These are phyloP conservation scores for Aspergillus proliferans DNA, from an alignment of 2,329 filamentous ascomycete species.

Conservation along the genomic window DNA sequence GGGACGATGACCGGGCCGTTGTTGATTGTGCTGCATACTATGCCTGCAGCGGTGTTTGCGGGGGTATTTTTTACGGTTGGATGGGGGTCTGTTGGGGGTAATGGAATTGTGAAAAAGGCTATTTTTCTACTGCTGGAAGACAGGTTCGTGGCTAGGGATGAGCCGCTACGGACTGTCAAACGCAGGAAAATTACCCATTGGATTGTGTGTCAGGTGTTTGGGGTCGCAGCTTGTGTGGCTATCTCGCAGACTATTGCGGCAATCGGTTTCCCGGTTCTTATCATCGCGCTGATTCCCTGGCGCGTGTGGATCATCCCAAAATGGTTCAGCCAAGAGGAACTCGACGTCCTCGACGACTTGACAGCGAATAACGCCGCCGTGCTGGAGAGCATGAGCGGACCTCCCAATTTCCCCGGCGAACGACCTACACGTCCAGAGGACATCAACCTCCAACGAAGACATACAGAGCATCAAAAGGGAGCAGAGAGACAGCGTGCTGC, in stretches of 20 bases:
- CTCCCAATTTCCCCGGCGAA: slow-evolving; percentile 35
- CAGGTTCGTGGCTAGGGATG: slow-evolving; percentile 49
- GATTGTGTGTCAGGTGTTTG: slow-evolving; percentile 46
- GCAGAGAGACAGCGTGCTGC: slow-evolving; percentile 16
- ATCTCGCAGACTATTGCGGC: slow-evolving; percentile 56
- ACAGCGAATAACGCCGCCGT: slow-evolving; percentile 51
- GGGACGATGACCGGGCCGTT: slow-evolving; percentile 70
- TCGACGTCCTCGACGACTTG: slow-evolving; percentile 47
- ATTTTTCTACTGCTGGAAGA: slow-evolving; percentile 60
- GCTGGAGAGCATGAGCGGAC: slow-evolving; percentile 48
- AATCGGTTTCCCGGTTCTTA: slow-evolving; percentile 54
- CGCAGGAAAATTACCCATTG: slow-evolving; percentile 46
- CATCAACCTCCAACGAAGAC: slow-evolving; percentile 15
- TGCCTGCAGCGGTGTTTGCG: slow-evolving; percentile 69
- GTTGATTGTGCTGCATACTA: slow-evolving; percentile 64
- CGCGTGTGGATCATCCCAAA: slow-evolving; percentile 45
- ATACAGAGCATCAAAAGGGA: slow-evolving; percentile 15
- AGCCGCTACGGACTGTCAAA: slow-evolving; percentile 42
- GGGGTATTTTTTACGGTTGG: slow-evolving; percentile 79
- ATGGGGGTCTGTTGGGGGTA: slow-evolving; percentile 64
- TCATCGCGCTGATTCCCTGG: slow-evolving; percentile 51
- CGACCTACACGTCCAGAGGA: slow-evolving; percentile 6
- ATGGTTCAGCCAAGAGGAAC: slow-evolving; percentile 46
- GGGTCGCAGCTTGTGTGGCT: slow-evolving; percentile 50
- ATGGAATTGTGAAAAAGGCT: slow-evolving; percentile 67